phyloP scores from a whole-genome alignment of 129 eudicot genomes.

The Flaveria bidentis region DNA sequence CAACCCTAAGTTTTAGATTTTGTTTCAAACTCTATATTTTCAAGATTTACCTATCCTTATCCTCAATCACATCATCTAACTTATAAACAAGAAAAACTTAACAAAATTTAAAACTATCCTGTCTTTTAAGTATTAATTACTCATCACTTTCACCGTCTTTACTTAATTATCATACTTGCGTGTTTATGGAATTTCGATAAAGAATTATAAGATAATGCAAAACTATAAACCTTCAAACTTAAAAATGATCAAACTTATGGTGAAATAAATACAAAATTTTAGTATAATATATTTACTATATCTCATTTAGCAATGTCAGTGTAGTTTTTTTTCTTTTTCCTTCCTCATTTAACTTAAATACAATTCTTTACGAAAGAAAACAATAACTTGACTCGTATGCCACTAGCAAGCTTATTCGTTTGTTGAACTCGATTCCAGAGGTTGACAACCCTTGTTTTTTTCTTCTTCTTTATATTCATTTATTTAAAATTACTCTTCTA shows the following conservation, averaged over 20 bases:
- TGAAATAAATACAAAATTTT: background rate
- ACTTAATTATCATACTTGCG: background rate
- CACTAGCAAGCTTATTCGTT: no score
- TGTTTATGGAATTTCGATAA: background rate
- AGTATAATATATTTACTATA: background rate
- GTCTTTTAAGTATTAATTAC: background rate
- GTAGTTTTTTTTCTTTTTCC: no score
- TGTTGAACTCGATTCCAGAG: no score
- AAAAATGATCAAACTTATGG: background rate
- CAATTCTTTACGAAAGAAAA: no score
- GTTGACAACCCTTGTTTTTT: no score
- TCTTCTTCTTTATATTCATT: no score
- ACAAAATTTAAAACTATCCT: background rate
- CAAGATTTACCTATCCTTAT: slow-evolving; percentile 23
- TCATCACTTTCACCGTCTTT: background rate
- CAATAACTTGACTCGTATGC: no score
- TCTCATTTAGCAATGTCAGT: no score
- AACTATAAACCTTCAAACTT: no score
- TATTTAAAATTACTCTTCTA: no score
- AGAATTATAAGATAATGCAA: no score
- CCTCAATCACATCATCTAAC: background rate
- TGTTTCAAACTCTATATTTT: slow-evolving; percentile 19
- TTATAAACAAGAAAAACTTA: background rate
- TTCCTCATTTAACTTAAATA: no score
- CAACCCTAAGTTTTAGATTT: slow-evolving; percentile 32